These are phyloP conservation scores for Trichoderma polysporum DNA, from an alignment of 2,329 filamentous ascomycete genomes.

Conservation along the genomic window DNA sequence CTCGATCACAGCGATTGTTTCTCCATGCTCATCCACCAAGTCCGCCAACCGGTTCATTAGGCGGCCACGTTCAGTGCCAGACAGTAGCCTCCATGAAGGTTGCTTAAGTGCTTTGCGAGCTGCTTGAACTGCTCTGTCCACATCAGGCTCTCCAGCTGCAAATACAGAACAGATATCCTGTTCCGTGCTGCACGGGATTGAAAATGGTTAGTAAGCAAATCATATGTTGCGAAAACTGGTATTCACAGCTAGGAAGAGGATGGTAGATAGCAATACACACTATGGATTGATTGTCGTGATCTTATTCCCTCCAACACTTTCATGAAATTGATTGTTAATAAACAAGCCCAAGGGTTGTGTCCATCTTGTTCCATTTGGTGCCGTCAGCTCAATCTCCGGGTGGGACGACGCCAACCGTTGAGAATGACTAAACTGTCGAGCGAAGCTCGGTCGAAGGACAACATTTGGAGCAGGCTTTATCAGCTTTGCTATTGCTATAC, in stretches of 20 bases:
- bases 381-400: slow-evolving; percentile 59
- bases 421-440: slow-evolving; percentile 1
- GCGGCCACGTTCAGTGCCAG: slow-evolving; percentile 65
- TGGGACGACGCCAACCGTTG: neutral
- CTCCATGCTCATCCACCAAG: slow-evolving; percentile 63
- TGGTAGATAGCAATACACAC: slow-evolving; percentile 38
- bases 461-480: neutral
- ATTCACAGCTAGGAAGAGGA: slow-evolving; percentile 55
- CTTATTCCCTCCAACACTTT: slow-evolving; percentile 62
- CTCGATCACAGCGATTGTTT: slow-evolving; percentile 54
- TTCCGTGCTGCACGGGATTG: slow-evolving; percentile 47
- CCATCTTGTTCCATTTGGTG: slow-evolving; percentile 74
- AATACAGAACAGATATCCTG: slow-evolving; percentile 69
- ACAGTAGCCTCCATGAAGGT: slow-evolving; percentile 65
- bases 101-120: slow-evolving; percentile 68
- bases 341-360: slow-evolving; percentile 74
- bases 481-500: neutral
- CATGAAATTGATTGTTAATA: slow-evolving; percentile 79
- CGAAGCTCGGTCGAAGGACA: neutral
- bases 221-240: slow-evolving; percentile 59
- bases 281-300: slow-evolving; percentile 68
- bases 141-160: slow-evolving; percentile 64
- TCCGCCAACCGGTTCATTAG: slow-evolving; percentile 70
- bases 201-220: neutral
- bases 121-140: slow-evolving; percentile 67